These are phyloP conservation scores for Botrytis pseudocinerea DNA, from an alignment of 2,329 filamentous ascomycete species.

Conservation along the genomic window DNA sequence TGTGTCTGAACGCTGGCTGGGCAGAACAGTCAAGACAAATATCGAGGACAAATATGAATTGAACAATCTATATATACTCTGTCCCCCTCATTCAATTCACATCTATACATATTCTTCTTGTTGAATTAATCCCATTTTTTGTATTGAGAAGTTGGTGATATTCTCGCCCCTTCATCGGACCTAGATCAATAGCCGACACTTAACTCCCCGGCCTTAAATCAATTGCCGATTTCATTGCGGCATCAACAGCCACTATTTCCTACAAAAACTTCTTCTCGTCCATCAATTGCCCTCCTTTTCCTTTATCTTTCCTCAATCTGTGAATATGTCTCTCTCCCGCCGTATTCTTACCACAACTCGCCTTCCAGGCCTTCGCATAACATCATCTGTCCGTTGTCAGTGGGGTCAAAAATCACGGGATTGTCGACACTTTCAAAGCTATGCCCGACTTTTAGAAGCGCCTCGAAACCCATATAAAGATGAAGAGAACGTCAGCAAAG, in stretches of 20 bases:
- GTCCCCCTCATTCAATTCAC: neutral
- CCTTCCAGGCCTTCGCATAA: constrained; percentile 12
- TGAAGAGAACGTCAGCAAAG: constrained; percentile 4
- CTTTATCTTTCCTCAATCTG: neutral
- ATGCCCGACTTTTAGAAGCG: constrained; percentile 16
- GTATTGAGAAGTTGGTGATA: neutral
- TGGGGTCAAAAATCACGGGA: constrained; percentile 21
- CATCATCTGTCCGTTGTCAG: constrained; percentile 15
- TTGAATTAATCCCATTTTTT: neutral
- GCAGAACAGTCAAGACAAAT: neutral
- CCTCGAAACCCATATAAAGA: constrained; percentile 20
- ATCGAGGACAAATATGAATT: neutral
- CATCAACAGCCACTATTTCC: neutral
- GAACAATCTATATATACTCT: constrained; percentile 8
- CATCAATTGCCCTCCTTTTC: neutral
- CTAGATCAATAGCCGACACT: constrained; percentile 18
- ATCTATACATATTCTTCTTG: neutral
- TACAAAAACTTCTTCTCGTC: neutral
- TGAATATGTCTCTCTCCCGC: constrained; percentile 21
- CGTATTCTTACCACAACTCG: constrained; percentile 17
- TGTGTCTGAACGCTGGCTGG: neutral
- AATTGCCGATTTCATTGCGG: constrained; percentile 4
- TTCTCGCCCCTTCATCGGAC: neutral
- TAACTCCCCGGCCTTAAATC: constrained; percentile 2
- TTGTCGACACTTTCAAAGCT: constrained; percentile 20